Evolutionary conservation across 23 red algal genomes (phyloP), one percentile per base, ranked within the genome.

Genomic region (Gracilaria gracilis): DNA sequence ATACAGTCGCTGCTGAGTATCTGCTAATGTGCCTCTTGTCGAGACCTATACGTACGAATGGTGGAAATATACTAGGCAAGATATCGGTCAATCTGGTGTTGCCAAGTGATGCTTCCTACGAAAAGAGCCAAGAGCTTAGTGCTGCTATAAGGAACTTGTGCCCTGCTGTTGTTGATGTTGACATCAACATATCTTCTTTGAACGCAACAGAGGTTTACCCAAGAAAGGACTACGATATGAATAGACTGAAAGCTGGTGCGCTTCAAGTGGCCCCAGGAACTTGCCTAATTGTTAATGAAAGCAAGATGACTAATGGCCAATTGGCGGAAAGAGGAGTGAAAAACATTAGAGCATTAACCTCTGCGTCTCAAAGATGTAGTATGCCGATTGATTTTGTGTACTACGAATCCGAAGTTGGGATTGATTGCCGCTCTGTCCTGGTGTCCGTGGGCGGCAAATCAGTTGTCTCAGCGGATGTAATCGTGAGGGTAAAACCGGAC

Each of bases 191-290:
- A 19, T 70, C 92, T 9, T 54, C 55, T 12, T 42, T 94, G 83
- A 94, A 94, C 77, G 76, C 83, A 3, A 80, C 55, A 75, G 74
- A 87, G 59, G 29, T 77, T 61, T 94, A 83, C 28, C 71, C 92
- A 35, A 57, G 67, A 32, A 94, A 94, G 62, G 92, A 94, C 32
- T 88, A 94, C 76, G 75, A 69, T 6, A 54, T 82, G 82, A 94
- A 94, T 71, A 83, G 92, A 48, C 59, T 94, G 46, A 86, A 81
- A 82, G 81, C 92, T n/a, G 92, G 83, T 19, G 64, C 75, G 16
- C 67, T 94, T 28, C 92, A 94, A 48, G 32, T 88, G 58, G 29
- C 92, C 16, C 7, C 59, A 1, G 92, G 92, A 27, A 47, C 70
- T 24, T 81, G 82, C 50, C 65, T 94, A 20, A 73, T 88, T 81